Base-by-base conservation (phyloP, 257 asterid species). In the Primulina huaijiensis region DNA sequence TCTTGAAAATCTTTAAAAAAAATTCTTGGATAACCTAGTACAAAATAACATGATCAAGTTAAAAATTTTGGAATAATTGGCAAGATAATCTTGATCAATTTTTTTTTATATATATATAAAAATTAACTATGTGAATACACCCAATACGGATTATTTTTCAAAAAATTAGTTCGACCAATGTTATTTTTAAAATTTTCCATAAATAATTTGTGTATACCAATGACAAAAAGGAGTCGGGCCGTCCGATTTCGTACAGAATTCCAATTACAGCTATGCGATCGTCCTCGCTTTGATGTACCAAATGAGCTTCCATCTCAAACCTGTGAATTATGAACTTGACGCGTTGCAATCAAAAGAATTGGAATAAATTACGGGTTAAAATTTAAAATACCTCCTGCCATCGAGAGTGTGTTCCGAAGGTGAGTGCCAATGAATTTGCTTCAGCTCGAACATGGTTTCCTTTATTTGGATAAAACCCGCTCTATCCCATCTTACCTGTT, bases 381-480 rank as follows among this genome's bases (percentile, higher is more conserved):
- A 17, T 1, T 6, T 38, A n/a, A 43, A 33, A 8, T 20, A 89
- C 95, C 88, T 86, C 72, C 64, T 83, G 8, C 96, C 96, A 52
- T 90, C 73, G 46, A 88, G 64, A 19, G 89, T 79, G 81, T 90
- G 98, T 55, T 92, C 97, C 8, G 97, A 86, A 64, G 96, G 97
- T 2, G 95, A 78, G 74, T 90, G 96, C 97, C 98, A 92, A 53
- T 92, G 98, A 64, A 62, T 68, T 64, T 88, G 97, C 30, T 69
- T 74, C 17, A 90, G 89, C 62, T 68, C 76, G 74, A 77, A 89
- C n/a, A 8, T 37, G 20, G 81, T 84, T 59, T 87, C 95, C 37
- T 92, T 83, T 12, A 92, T 72, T 17, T 35, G 23, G 16, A 92
- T 80, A 59, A 84, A 53, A 1, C 97, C 97, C 16, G 82, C 96